These are phyloP conservation scores for Cordyceps cicadae DNA, from an alignment of 2,329 filamentous ascomycete genomes.

Conservation along the genomic window DNA sequence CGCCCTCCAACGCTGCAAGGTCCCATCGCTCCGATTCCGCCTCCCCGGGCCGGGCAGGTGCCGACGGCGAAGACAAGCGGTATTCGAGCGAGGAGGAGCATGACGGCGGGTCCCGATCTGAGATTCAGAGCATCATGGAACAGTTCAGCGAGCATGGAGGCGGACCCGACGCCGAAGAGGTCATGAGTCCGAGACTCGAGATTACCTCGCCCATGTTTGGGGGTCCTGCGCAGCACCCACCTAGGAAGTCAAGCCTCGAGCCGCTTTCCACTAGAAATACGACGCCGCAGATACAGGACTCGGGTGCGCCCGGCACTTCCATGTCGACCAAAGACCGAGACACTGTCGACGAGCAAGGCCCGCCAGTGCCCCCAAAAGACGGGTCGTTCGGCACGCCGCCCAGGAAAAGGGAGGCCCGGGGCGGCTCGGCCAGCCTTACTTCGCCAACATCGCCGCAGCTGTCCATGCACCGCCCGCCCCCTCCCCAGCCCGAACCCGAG, in stretches of 20 bases:
- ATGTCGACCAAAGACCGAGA: conserved; percentile 28
- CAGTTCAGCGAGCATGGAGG: conserved; percentile 75
- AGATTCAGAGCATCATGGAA: conserved; percentile 97
- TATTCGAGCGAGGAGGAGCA: conserved; percentile 54
- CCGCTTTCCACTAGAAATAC: conserved; percentile 34
- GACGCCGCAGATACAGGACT: conserved; percentile 35
- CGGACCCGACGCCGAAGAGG: conserved; percentile 67
- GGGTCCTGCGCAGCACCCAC: conserved; percentile 60
- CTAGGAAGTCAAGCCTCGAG: conserved; percentile 79
- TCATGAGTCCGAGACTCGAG: conserved; percentile 85
- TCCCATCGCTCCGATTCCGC: conserved; percentile 34
- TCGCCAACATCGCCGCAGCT: conserved; percentile 39
- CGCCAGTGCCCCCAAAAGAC: conserved; percentile 55
- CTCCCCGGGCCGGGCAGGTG: conserved; percentile 44
- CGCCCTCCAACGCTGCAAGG: conserved; percentile 47
- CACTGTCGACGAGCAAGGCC: conserved; percentile 38
- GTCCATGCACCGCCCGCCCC: conserved; percentile 54
- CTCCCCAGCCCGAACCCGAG: conserved; percentile 69
- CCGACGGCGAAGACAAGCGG: conserved; percentile 48
- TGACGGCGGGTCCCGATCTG: conserved; percentile 64
- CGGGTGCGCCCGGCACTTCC: conserved; percentile 31
- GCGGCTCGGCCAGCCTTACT: conserved; percentile 17
- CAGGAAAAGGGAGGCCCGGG: conserved; percentile 31
- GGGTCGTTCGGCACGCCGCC: conserved; percentile 34
- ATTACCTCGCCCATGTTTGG: conserved; percentile 66